These are phyloP conservation scores for Colletotrichum sp. DNA, from an alignment of 2,329 filamentous ascomycete genomes.

Conservation along the genomic window DNA sequence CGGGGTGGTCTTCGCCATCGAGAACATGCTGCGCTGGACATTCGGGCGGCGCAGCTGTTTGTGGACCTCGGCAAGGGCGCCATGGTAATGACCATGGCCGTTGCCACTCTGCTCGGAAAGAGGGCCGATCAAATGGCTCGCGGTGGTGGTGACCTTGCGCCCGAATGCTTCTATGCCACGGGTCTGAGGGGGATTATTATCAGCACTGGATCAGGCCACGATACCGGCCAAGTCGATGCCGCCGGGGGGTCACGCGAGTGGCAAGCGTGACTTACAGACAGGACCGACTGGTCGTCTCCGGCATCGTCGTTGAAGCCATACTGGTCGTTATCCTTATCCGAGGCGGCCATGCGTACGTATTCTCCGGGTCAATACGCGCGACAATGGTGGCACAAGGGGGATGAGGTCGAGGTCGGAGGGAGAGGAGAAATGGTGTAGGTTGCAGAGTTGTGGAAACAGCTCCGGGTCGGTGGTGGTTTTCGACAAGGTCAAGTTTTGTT, in stretches of 20 bases:
- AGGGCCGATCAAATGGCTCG: slow-evolving; percentile 84
- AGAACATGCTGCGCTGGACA: slow-evolving; percentile 89
- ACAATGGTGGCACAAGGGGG: slow-evolving; percentile 15
- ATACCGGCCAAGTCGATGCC: slow-evolving; percentile 14
- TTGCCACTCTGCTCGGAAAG: slow-evolving; percentile 57
- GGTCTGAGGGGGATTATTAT: slow-evolving; percentile 58
- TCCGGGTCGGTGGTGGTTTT: neutral
- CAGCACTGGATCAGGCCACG: slow-evolving; percentile 15
- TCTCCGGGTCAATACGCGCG: slow-evolving; percentile 13
- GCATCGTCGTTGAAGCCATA: slow-evolving; percentile 53
- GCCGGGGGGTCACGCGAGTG: slow-evolving; percentile 3
- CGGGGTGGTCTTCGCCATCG: slow-evolving; percentile 89
- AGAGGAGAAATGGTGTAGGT: neutral
- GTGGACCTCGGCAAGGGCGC: slow-evolving; percentile 87
- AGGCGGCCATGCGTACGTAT: slow-evolving; percentile 41
- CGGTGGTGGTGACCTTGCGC: slow-evolving; percentile 93
- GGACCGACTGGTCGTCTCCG: slow-evolving; percentile 54
- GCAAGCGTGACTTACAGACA: slow-evolving; percentile 34
- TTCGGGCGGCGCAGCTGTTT: slow-evolving; percentile 84
- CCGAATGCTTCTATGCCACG: slow-evolving; percentile 91
- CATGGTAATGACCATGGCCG: slow-evolving; percentile 67
- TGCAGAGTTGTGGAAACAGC: slow-evolving; percentile 6
- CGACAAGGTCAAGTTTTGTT: slow-evolving; percentile 22
- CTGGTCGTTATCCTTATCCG: slow-evolving; percentile 45
- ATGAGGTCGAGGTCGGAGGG: neutral